Conservation (phyloP, 768 basidiomycete species). For the Hemileccinum impolitum region DNA sequence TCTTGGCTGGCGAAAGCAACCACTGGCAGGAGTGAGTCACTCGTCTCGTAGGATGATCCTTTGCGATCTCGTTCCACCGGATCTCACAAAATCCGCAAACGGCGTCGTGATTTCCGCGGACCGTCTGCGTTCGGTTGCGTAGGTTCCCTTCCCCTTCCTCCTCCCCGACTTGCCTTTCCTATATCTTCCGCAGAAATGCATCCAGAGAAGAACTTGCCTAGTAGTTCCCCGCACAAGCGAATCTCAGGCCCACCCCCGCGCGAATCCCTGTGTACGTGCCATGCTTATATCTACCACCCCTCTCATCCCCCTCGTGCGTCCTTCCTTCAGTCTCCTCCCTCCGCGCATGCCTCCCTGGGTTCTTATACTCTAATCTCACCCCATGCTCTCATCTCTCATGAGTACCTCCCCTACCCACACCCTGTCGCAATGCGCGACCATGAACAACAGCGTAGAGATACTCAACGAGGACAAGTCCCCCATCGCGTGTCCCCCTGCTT, state of each 20-base stretch:
- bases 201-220: too few relatives aligned
- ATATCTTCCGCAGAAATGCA: too few relatives aligned
- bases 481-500: not conserved
- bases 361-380: too few relatives aligned
- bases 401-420: constrained; percentile 26
- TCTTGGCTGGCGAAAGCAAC: too few relatives aligned
- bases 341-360: too few relatives aligned
- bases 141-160: not conserved
- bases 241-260: constrained; percentile 13
- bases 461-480: constrained; percentile 24
- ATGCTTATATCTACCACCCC: constrained; percentile 24
- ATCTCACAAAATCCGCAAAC: constrained; percentile 27
- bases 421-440: constrained; percentile 31
- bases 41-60: too few relatives aligned
- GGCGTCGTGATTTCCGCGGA: constrained; percentile 33
- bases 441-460: constrained; percentile 26
- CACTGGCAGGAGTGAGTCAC: too few relatives aligned
- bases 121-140: constrained; percentile 21
- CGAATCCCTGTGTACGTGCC: constrained; percentile 26
- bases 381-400: constrained; percentile 16
- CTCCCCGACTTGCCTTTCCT: too few relatives aligned
- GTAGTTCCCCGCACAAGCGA: constrained; percentile 24
- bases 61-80: not conserved
- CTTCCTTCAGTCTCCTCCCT: too few relatives aligned
- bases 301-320: not conserved